Evolutionary conservation across 1,284 basidiomycete species (phyloP), one percentile per base, ranked within the genome.

Genomic region (Pholiota adiposa): DNA sequence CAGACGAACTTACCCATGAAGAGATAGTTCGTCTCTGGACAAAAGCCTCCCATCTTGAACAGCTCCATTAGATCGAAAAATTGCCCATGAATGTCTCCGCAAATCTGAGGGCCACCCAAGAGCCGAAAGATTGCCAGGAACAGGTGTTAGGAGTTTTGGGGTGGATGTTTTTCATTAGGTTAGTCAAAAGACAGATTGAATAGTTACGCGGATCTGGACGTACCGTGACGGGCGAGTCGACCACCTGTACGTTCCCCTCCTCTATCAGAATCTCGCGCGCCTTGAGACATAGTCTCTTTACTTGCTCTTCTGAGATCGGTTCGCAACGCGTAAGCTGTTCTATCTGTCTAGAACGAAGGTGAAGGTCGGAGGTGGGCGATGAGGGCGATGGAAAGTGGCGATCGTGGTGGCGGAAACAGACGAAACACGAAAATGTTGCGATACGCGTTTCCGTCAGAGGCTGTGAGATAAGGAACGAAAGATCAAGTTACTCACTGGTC

Each of bases 81-180:
- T 73, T 99, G 97, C 11, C 97, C 97, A 72, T 99, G 97, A 56
- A 99, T 99, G 78, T 99, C 97, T 19, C 97, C 97, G 72, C 97
- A 99, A 76, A 99, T 96, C 94, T 96, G 67, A 56, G n/a, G 21
- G 16, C 23, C 33, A 46, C 29, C 29, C 25, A 34, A 38, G 31
- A 5, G 33, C 27, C 40, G 43, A 40, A 25, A 21, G 14, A 11
- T 19, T 19, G 33, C 25, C 36, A 34, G 29, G 34, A 46, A 46
- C 31, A 18, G 25, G 40, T 9, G 40, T 7, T 21, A 19, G 40
- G 19, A 43, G 40, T 19, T 43, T 43, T 43, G 9, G 40, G 40
- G 40, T 43, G 40, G 19, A 43, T 19, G 19, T 40, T 2, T 4
- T 43, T 43, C 40, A 43, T 43, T 43, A 43, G 40, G 29, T n/a